Percentiles rank a stretch among this genome's conserved stretches.
These are phyloP conservation scores for Eucalyptus albens DNA, from an alignment of 345 rosid species.

Conservation along the genomic window DNA sequence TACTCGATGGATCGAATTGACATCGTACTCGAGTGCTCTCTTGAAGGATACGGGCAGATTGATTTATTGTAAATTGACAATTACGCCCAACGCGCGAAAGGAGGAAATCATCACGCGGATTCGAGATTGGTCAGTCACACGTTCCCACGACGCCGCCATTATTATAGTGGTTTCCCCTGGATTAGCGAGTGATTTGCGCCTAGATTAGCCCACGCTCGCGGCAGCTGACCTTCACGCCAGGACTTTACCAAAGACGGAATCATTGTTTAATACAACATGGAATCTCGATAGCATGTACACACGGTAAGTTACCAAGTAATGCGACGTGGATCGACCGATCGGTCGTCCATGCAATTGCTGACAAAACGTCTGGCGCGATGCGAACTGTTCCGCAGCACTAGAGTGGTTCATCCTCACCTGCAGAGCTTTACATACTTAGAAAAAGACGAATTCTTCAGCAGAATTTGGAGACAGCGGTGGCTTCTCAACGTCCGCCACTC, in stretches of 20 bases:
- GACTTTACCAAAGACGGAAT: background rate
- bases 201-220: background rate
- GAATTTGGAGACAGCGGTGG: constrained; percentile 35
- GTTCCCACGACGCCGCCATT: background rate
- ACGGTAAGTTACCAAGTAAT: background rate
- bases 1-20: background rate
- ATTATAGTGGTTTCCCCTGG: background rate
- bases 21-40: background rate
- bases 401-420: background rate
- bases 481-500: constrained; percentile 25
- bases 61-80: background rate
- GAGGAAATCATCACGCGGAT: background rate
- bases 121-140: background rate
- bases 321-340: background rate
- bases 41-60: background rate
- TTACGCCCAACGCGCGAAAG: background rate
- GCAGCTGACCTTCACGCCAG: background rate
- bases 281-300: background rate
- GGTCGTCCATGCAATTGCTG: background rate
- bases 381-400: background rate
- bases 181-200: background rate
- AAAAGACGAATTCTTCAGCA: background rate
- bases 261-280: background rate
- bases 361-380: background rate
- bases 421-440: background rate